Evolutionary conservation across 2,329 filamentous ascomycete genomes (phyloP).

Genomic region (Dactylellina haptotyla): DNA sequence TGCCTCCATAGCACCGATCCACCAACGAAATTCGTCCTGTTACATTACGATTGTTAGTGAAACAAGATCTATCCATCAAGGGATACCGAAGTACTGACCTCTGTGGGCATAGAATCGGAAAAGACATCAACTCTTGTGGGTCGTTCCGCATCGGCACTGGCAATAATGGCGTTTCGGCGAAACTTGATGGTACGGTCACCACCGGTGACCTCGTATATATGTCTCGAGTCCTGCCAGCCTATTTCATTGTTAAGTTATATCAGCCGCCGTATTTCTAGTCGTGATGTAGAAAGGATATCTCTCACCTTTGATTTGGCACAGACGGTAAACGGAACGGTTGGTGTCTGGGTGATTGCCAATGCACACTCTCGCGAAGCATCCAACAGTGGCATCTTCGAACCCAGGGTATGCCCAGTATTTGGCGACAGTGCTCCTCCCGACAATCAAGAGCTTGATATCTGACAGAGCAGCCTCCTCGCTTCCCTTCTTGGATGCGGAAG

Average conservation of each 20-base stretch:
- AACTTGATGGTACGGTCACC: constrained; percentile 35
- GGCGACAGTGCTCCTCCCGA: constrained; percentile 82
- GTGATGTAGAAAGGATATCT: neutral
- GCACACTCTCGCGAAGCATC: constrained; percentile 83
- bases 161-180: constrained; percentile 47
- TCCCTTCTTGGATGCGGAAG: constrained; percentile 48
- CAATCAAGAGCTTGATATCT: constrained; percentile 70
- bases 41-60: constrained; percentile 57
- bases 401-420: constrained; percentile 92
- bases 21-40: constrained; percentile 81
- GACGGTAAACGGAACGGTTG: constrained; percentile 79
- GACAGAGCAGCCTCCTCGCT: constrained; percentile 48
- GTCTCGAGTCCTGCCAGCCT: constrained; percentile 46
- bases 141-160: constrained; percentile 26
- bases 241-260: neutral
- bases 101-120: constrained; percentile 85
- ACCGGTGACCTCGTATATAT: constrained; percentile 37
- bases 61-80: neutral
- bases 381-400: constrained; percentile 80
- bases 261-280: constrained; percentile 6
- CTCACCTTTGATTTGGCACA: constrained; percentile 85
- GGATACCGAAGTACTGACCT: constrained; percentile 66
- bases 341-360: constrained; percentile 80
- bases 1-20: constrained; percentile 76
- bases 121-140: constrained; percentile 80